These are phyloP conservation scores for Pseudozyma tsukubaensis DNA, from an alignment of 1,284 basidiomycete species.

Conservation along the genomic window DNA sequence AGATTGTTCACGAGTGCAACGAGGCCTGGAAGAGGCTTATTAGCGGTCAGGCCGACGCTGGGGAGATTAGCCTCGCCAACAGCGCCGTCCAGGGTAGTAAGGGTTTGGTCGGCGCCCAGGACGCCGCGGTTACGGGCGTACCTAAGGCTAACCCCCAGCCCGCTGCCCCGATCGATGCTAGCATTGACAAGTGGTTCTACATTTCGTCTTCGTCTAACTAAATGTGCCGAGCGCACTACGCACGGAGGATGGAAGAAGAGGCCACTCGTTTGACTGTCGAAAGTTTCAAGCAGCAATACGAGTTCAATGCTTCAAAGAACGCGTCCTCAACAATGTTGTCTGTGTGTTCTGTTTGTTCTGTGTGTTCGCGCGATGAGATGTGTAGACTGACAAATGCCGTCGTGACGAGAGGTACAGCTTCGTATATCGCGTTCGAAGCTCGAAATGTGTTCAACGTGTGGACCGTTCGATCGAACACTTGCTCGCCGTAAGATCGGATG, in stretches of 20 bases:
- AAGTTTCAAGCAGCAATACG: background rate
- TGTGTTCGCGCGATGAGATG: too few species aligned
- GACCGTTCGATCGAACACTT: too few species aligned
- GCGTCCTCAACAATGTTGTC: too few species aligned
- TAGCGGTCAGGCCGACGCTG: slow-evolving; percentile 75
- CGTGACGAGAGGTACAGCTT: too few species aligned
- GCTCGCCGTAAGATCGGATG: too few species aligned
- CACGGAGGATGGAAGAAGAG: background rate
- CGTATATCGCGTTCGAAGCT: too few species aligned
- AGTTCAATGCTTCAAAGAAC: background rate
- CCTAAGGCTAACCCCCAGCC: slow-evolving; percentile 77
- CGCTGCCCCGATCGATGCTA: slow-evolving; percentile 67
- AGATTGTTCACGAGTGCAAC: slow-evolving; percentile 98
- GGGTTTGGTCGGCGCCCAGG: slow-evolving; percentile 74
- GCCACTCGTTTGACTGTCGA: background rate
- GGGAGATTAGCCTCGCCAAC: slow-evolving; percentile 71
- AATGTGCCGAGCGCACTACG: background rate
- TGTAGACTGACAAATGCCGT: too few species aligned
- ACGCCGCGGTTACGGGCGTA: slow-evolving; percentile 77
- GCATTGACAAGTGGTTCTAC: slow-evolving; percentile 70
- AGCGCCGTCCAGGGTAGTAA: slow-evolving; percentile 79
- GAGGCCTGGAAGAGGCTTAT: slow-evolving; percentile 98
- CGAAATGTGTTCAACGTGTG: too few species aligned
- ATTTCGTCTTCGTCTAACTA: slow-evolving; percentile 53
- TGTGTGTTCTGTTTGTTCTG: too few species aligned